Percentiles rank a stretch among this genome's conserved stretches.
Conservation (phyloP, 306 rosid species). For the Fagus crenata region DNA sequence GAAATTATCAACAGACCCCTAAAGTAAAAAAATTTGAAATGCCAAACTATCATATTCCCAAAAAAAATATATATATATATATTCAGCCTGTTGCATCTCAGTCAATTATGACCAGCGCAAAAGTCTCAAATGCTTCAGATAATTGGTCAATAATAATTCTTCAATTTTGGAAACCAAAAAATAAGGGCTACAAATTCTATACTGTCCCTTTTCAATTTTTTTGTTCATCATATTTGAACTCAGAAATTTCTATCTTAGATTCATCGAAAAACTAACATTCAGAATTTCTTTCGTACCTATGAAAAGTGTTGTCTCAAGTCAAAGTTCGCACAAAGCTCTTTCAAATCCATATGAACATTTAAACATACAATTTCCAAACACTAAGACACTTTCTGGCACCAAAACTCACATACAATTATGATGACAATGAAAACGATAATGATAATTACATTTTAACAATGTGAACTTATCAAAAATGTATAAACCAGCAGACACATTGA, state of each 20-base stretch:
- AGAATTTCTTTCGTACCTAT: not conserved
- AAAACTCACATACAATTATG: not conserved
- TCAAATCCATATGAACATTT: not conserved
- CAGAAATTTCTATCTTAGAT: not conserved
- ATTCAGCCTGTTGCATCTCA: conserved; percentile 1
- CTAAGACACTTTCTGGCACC: not conserved
- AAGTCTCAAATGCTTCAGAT: not conserved
- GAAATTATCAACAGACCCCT: not conserved
- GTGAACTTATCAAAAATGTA: not conserved
- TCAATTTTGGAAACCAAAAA: not conserved
- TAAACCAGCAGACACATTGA: not conserved
- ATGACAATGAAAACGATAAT: not conserved
- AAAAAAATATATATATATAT: not conserved
- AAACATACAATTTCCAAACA: not conserved
- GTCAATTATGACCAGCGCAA: conserved; percentile 9
- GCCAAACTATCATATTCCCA: not conserved
- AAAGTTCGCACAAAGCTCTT: not conserved
- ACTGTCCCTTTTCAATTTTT: not conserved
- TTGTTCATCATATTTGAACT: conserved; percentile 3
- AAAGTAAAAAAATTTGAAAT: not conserved
- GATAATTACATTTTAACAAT: not conserved
- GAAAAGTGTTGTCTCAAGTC: not conserved
- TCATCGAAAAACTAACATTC: not conserved
- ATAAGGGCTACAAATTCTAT: not conserved
- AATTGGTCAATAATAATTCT: not conserved